Evolutionary conservation across 352 stramenopile genomes (phyloP).

Genomic region (Globisporangium barbulae): DNA sequence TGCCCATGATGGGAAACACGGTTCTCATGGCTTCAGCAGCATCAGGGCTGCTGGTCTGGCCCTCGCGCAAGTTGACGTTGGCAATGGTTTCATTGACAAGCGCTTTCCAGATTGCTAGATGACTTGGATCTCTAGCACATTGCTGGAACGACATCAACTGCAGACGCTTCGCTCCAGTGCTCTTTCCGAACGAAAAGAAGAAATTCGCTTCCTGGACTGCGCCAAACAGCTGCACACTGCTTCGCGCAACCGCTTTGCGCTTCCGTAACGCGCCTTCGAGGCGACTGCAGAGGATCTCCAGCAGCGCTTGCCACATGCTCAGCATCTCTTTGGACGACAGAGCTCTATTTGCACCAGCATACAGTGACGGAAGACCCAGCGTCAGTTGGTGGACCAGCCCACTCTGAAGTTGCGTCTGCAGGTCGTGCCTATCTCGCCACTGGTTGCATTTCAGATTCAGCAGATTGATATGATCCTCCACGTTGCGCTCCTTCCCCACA

Average conservation of each 20-base stretch:
- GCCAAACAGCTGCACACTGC: slow-evolving; percentile 14
- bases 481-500: slow-evolving; percentile 2
- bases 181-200: slow-evolving; percentile 11
- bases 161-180: neutral
- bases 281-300: slow-evolving; percentile 8
- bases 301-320: slow-evolving; percentile 11
- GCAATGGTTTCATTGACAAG: slow-evolving; percentile 1
- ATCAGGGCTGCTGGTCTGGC: neutral
- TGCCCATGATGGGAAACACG: slow-evolving; percentile 11
- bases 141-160: slow-evolving; percentile 7
- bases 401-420: neutral
- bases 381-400: slow-evolving; percentile 16
- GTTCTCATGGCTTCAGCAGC: neutral
- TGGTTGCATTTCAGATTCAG: neutral
- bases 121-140: neutral
- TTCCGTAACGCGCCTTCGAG: slow-evolving; percentile 10
- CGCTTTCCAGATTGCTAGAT: slow-evolving; percentile 6
- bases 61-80: neutral
- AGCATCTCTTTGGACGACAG: slow-evolving; percentile 11
- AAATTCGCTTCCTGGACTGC: slow-evolving; percentile 6
- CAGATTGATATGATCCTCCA: neutral
- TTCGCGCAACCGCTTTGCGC: neutral
- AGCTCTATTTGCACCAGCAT: neutral
- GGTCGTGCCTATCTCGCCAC: neutral
- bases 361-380: neutral